Base-by-base conservation (phyloP, 768 basidiomycete genomes). In the Tephrocybe sp. region DNA sequence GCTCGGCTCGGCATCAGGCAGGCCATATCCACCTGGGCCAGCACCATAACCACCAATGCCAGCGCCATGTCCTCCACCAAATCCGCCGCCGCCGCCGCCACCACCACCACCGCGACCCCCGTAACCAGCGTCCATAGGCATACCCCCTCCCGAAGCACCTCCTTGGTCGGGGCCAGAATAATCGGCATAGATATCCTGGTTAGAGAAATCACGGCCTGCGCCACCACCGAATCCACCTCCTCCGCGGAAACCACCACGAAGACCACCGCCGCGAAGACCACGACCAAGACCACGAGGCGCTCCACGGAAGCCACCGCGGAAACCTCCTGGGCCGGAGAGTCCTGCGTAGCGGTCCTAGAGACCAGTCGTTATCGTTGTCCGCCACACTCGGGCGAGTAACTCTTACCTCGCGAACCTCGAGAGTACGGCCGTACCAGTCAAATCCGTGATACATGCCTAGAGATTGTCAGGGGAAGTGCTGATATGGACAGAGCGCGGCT, bases 381-480 rank as follows among this genome's bases (percentile, higher is more conserved):
- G 28, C 5, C 5, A 30, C 28, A 30, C 5, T 30, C 28, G 11
- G 11, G 5, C 5, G 28, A 5, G 28, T 11, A 30, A 21, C 9
- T 62, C 76, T 55, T 66, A 91, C 93, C 81, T 97, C 93, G 58
- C 95, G 89, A 30, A 98, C 96, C 75, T 99, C 96, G 11, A 99
- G 84, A 7, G 86, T 84, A 42, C 91, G 88, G 7, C 95, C 95
- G 66, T 95, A 95, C 93, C 96, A 98, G 56, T 97, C 94, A 61
- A 91, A 97, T 24, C 95, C 95, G 53, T 97, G 89, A 67, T 95
- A 98, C 92, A 96, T 97, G 61, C 73, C 95, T 97, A 57, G 18
- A 28, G 36, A 40, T 26, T 18, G 41, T 60, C 17, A 61, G 60
- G 28, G 34, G 47, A 45, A 12, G 21, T 21, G 20, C 36, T 23